Percentiles rank a stretch among this genome's conserved stretches.
These are phyloP conservation scores for Erysimum pusillum DNA, from an alignment of 441 rosid species.

Conservation along the genomic window DNA sequence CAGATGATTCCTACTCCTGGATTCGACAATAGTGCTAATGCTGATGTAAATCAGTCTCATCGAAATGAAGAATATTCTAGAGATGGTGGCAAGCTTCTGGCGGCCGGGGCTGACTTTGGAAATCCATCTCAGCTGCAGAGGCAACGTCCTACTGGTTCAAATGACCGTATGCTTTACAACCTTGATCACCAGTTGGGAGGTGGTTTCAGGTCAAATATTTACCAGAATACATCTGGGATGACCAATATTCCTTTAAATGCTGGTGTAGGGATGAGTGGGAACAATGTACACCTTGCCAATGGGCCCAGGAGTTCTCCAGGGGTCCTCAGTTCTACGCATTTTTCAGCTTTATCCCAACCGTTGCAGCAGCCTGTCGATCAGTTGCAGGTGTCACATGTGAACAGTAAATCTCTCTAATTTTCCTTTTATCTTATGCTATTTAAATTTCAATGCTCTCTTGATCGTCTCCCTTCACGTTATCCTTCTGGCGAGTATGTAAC, in stretches of 20 bases:
- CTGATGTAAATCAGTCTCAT: slow-evolving; percentile 59
- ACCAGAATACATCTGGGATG: slow-evolving; percentile 78
- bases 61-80: slow-evolving; percentile 68
- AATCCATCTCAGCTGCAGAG: slow-evolving; percentile 79
- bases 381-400: slow-evolving; percentile 70
- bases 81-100: slow-evolving; percentile 67
- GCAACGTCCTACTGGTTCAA: slow-evolving; percentile 70
- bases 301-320: slow-evolving; percentile 74
- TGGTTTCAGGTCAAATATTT: slow-evolving; percentile 74
- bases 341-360: slow-evolving; percentile 74
- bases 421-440: slow-evolving; percentile 36
- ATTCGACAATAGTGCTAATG: slow-evolving; percentile 53
- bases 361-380: slow-evolving; percentile 80
- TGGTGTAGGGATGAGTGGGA: slow-evolving; percentile 76
- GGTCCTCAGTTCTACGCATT: slow-evolving; percentile 55
- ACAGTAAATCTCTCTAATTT: slow-evolving; percentile 63
- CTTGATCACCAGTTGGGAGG: slow-evolving; percentile 83
- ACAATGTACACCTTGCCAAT: slow-evolving; percentile 62
- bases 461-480: not conserved
- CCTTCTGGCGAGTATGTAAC: slow-evolving; percentile 25
- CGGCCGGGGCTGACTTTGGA: slow-evolving; percentile 71
- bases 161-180: slow-evolving; percentile 71
- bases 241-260: slow-evolving; percentile 69
- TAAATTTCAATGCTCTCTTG: slow-evolving; percentile 23
- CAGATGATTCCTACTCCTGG: slow-evolving; percentile 99